These are phyloP conservation scores for Pichia deserticola DNA, from an alignment of 805 yeast genomes.

Conservation along the genomic window DNA sequence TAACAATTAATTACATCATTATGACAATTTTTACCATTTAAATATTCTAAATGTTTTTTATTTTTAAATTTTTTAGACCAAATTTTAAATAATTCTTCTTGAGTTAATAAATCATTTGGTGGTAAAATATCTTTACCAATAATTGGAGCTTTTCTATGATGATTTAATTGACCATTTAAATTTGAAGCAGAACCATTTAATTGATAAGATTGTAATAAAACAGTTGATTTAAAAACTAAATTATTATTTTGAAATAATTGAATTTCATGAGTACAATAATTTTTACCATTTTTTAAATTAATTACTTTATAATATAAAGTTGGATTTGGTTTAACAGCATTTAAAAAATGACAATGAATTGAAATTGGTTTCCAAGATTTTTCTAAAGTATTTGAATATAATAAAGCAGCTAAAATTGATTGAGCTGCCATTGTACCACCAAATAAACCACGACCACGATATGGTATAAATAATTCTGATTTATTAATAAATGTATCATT, in stretches of 20 bases:
- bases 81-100: constrained; percentile 20
- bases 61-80: constrained; percentile 22
- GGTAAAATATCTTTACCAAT: constrained; percentile 24
- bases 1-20: constrained; percentile 21
- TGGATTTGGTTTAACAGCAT: constrained; percentile 40
- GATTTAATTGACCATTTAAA: constrained; percentile 23
- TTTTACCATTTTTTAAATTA: constrained; percentile 44
- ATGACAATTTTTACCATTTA: constrained; percentile 15
- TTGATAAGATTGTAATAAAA: constrained; percentile 34
- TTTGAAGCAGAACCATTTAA: constrained; percentile 29
- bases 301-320: constrained; percentile 49
- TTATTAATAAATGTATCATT: constrained; percentile 19
- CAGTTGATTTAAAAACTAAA: constrained; percentile 44
- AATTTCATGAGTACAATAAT: constrained; percentile 46
- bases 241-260: constrained; percentile 46
- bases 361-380: constrained; percentile 46
- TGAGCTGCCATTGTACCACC: constrained; percentile 69
- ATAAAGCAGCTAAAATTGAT: constrained; percentile 51
- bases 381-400: constrained; percentile 33
- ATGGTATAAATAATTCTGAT: constrained; percentile 32
- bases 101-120: constrained; percentile 24
- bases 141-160: constrained; percentile 22
- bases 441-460: constrained; percentile 57
- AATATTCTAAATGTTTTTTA: constrained; percentile 18
- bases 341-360: constrained; percentile 54